phyloP scores from a whole-genome alignment of 75 land plant genomes.

The Isoetes taiwanensis region DNA sequence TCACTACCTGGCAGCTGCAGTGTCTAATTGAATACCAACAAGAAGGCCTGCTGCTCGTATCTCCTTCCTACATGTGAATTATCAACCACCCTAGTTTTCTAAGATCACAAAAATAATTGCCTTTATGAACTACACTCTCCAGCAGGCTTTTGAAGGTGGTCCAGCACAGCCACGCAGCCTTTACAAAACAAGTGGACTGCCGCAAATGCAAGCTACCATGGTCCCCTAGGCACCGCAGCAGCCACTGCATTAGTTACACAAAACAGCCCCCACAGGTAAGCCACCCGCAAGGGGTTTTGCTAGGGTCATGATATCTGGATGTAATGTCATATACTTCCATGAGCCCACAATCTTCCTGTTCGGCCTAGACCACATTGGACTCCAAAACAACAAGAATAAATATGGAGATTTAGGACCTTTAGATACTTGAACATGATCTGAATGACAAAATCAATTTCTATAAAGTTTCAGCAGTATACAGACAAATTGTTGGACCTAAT shows the following conservation, averaged over 20 bases:
- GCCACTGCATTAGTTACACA: slow-evolving; percentile 63
- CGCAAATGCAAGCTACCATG: slow-evolving; percentile 98
- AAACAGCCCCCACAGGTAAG: slow-evolving; percentile 75
- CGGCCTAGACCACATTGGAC: slow-evolving; percentile 93
- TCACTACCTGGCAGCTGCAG: slow-evolving; percentile 51
- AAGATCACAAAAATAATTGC: slow-evolving; percentile 34
- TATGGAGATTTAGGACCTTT: too few species aligned
- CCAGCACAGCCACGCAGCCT: slow-evolving; percentile 62
- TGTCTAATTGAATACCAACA: slow-evolving; percentile 73
- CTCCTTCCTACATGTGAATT: slow-evolving; percentile 65
- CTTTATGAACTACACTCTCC: slow-evolving; percentile 51
- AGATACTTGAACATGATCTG: too few species aligned
- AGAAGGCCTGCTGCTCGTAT: slow-evolving; percentile 72
- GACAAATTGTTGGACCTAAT: too few species aligned
- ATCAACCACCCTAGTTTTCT: slow-evolving; percentile 36
- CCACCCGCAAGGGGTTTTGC: slow-evolving; percentile 96
- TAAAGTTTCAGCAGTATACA: too few species aligned
- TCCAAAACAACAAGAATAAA: too few species aligned
- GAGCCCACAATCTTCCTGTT: slow-evolving; percentile 80
- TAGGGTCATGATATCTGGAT: slow-evolving; percentile 87
- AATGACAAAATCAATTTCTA: too few species aligned
- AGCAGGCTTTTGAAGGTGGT: slow-evolving; percentile 54
- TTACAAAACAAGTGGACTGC: slow-evolving; percentile 71
- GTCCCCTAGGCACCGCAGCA: slow-evolving; percentile 48
- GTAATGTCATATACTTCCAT: slow-evolving; percentile 58